Evolutionary conservation across 2,329 filamentous ascomycete species (phyloP).

Genomic region (Ceratocystiopsis sp.): DNA sequence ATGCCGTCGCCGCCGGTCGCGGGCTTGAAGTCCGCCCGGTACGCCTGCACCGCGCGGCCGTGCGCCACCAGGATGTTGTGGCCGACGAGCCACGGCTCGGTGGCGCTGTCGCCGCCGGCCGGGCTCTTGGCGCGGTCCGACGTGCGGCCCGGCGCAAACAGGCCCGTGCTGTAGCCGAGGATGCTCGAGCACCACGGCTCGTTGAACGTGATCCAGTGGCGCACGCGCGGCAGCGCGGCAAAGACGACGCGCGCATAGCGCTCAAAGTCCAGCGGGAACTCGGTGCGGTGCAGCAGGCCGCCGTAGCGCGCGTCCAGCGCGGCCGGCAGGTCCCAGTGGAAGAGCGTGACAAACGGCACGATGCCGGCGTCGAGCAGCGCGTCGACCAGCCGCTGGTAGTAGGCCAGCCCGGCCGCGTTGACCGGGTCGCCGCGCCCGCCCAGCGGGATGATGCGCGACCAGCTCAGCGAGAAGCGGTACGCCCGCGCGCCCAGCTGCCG

Average conservation of each 20-base stretch:
- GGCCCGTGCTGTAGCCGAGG: slow-evolving; percentile 60
- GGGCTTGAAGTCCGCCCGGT: slow-evolving; percentile 66
- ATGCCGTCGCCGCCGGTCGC: slow-evolving; percentile 47
- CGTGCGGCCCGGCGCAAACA: slow-evolving; percentile 68
- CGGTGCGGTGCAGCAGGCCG: slow-evolving; percentile 61
- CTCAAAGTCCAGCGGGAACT: slow-evolving; percentile 70
- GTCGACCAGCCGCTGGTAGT: slow-evolving; percentile 66
- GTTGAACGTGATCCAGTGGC: slow-evolving; percentile 83
- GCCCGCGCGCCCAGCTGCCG: slow-evolving; percentile 55
- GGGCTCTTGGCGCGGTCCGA: slow-evolving; percentile 56
- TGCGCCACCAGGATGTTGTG: slow-evolving; percentile 71
- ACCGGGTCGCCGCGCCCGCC: slow-evolving; percentile 68
- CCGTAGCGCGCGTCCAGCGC: slow-evolving; percentile 65
- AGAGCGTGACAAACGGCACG: slow-evolving; percentile 64
- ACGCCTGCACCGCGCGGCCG: slow-evolving; percentile 63
- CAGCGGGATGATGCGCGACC: slow-evolving; percentile 72
- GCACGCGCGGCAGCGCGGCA: slow-evolving; percentile 56
- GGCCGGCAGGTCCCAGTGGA: slow-evolving; percentile 79
- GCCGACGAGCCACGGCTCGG: slow-evolving; percentile 68
- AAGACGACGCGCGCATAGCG: slow-evolving; percentile 65
- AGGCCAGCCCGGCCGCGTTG: slow-evolving; percentile 60
- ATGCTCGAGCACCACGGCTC: slow-evolving; percentile 78
- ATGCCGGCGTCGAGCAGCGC: slow-evolving; percentile 63
- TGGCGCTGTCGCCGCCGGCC: slow-evolving; percentile 55
- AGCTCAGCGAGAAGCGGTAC: slow-evolving; percentile 76